Evolutionary conservation across 2,329 filamentous ascomycete genomes (phyloP).

Genomic region (Ophiostoma montium): DNA sequence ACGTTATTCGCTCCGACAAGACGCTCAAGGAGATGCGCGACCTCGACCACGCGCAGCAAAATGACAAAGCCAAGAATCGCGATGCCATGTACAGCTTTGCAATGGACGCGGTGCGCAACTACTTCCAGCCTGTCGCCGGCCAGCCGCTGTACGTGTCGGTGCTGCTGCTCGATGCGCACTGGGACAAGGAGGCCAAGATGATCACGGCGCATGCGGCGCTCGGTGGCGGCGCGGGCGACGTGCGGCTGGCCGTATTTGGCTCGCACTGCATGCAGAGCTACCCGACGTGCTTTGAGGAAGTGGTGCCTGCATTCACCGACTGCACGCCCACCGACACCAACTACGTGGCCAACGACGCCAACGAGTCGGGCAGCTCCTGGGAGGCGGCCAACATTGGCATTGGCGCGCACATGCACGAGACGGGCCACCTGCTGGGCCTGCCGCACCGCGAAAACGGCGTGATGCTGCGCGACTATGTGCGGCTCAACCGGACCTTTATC

Average conservation of each 20-base stretch:
- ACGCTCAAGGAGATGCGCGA: conserved; percentile 74
- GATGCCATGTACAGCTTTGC: conserved; percentile 67
- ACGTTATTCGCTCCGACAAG: conserved; percentile 69
- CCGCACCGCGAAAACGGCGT: conserved; percentile 82
- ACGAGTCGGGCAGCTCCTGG: conserved; percentile 82
- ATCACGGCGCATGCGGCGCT: conserved; percentile 73
- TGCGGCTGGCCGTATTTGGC: conserved; percentile 80
- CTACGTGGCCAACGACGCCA: conserved; percentile 70
- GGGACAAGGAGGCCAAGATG: conserved; percentile 57
- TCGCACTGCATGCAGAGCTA: conserved; percentile 89
- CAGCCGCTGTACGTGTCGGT: conserved; percentile 84
- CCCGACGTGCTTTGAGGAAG: conserved; percentile 75
- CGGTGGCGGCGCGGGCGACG: conserved; percentile 56
- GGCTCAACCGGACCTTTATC: conserved; percentile 70
- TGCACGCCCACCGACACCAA: conserved; percentile 77
- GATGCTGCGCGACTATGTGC: conserved; percentile 81
- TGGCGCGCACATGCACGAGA: conserved; percentile 82
- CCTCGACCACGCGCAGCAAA: conserved; percentile 65
- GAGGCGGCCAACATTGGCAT: conserved; percentile 92
- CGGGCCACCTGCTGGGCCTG: conserved; percentile 79
- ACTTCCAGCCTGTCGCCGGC: conserved; percentile 61
- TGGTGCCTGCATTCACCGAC: conserved; percentile 77
- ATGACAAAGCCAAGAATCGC: conserved; percentile 52
- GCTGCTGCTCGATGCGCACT: conserved; percentile 75
- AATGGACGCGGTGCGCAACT: conserved; percentile 57